Conservation (phyloP, 2,329 filamentous ascomycete genomes). For the Rhexocercosporidium sp. region DNA sequence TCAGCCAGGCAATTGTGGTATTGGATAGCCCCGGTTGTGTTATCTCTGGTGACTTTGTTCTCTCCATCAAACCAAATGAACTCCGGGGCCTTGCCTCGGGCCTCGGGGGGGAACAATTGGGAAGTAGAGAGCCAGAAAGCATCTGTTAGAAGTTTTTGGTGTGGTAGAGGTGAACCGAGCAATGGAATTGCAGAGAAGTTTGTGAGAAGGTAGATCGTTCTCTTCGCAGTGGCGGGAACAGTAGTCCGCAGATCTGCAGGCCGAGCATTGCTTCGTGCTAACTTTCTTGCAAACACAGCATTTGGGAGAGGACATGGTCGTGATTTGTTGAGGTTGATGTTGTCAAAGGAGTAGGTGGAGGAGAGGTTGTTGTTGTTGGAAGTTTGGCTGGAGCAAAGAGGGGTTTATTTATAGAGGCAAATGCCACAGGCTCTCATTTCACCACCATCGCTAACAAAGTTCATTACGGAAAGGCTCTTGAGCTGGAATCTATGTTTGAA, state of each 20-base stretch:
- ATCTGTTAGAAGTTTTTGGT: neutral
- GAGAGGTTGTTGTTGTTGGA: neutral
- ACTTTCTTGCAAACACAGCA: neutral
- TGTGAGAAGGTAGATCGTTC: neutral
- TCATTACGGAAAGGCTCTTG: no score
- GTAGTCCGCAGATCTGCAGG: constrained; percentile 8
- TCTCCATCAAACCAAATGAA: constrained; percentile 4
- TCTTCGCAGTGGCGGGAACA: constrained; percentile 3
- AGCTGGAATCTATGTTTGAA: no score
- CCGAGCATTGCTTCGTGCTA: neutral
- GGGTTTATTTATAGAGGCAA: neutral
- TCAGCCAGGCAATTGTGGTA: neutral
- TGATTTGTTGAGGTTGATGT: neutral
- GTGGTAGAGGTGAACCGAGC: neutral
- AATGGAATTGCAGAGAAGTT: neutral
- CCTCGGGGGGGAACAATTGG: neutral
- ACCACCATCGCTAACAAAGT: no score
- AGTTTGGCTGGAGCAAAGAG: neutral
- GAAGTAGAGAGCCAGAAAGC: neutral
- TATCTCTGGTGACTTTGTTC: neutral
- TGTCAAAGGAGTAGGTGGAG: neutral
- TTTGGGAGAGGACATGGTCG: neutral
- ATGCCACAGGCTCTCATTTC: no score
- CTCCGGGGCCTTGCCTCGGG: neutral
- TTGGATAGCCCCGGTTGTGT: neutral